Evolutionary conservation across 768 basidiomycete species (phyloP).

Genomic region (Boletus reticuloceps): DNA sequence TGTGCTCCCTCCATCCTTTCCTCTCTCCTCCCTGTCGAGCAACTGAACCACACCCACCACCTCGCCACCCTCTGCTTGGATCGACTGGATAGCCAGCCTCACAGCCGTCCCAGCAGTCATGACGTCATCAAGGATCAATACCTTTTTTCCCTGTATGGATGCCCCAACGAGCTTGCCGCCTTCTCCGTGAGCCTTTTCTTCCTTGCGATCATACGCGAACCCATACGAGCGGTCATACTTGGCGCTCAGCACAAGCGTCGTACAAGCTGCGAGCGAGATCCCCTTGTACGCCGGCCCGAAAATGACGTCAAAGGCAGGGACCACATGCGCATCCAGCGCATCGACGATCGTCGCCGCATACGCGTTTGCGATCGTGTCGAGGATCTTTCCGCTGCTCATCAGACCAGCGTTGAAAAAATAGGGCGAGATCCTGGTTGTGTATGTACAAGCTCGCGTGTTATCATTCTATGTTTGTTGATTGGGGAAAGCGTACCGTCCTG

Average conservation of each 20-base stretch:
- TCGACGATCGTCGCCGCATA: constrained; percentile 81
- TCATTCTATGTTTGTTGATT: too few relatives aligned
- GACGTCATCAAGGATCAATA: constrained; percentile 94
- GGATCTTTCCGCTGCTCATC: constrained; percentile 78
- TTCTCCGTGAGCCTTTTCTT: constrained; percentile 94
- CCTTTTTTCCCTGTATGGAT: constrained; percentile 71
- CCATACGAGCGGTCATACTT: constrained; percentile 65
- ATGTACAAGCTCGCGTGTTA: neutral
- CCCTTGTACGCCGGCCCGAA: constrained; percentile 99
- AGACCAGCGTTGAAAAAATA: constrained; percentile 98
- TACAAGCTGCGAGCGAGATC: constrained; percentile 87
- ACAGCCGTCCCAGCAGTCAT: constrained; percentile 93
- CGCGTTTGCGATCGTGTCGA: constrained; percentile 72
- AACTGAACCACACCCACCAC: constrained; percentile 88
- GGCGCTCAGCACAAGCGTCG: constrained; percentile 71
- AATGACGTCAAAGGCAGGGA: constrained; percentile 69
- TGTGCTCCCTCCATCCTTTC: constrained; percentile 56
- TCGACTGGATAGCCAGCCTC: constrained; percentile 74
- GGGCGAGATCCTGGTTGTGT: constrained; percentile 65
- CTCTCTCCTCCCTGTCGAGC: constrained; percentile 62
- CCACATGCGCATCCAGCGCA: constrained; percentile 26
- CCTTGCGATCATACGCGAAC: constrained; percentile 93
- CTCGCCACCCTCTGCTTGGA: constrained; percentile 65
- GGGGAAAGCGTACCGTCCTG: constrained; percentile 90
- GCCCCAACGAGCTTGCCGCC: constrained; percentile 90